phyloP scores from a whole-genome alignment of 208 protist genomes.

The Naegleria fowleri region DNA sequence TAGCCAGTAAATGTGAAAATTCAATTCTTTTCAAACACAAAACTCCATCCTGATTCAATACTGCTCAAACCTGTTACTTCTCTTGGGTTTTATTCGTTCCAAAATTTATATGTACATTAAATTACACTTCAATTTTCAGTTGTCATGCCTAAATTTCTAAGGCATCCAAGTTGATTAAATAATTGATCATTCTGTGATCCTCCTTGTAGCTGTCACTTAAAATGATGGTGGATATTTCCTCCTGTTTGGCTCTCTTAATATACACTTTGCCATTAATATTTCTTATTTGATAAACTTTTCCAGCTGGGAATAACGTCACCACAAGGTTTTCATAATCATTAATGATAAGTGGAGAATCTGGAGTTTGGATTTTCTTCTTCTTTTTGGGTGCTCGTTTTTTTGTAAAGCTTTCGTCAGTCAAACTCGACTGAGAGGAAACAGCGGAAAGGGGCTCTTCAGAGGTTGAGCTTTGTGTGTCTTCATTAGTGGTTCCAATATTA shows the following conservation, averaged over 20 bases:
- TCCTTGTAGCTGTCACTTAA: constrained; percentile 17
- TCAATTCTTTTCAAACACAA: no score
- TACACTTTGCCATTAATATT: constrained; percentile 7
- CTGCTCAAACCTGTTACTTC: no score
- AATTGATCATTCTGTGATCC: constrained; percentile 17
- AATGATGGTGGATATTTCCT: neutral
- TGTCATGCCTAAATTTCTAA: neutral
- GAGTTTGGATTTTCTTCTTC: neutral
- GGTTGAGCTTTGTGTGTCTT: neutral
- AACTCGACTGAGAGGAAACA: neutral
- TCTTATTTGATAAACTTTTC: constrained; percentile 14
- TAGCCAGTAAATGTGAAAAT: no score
- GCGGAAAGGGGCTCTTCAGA: neutral
- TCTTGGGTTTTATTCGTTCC: no score
- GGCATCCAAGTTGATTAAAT: neutral
- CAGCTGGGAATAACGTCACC: constrained; percentile 10
- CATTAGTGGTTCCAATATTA: neutral
- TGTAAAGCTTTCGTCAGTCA: neutral
- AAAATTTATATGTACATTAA: neutral
- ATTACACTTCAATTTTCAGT: neutral
- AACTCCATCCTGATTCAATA: no score
- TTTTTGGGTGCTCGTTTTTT: neutral
- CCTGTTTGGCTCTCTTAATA: neutral
- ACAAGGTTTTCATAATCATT: constrained; percentile 24
- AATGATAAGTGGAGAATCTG: neutral